A percentile compares a stretch with the other conserved stretches of the same genome.
These are phyloP conservation scores for Taxawa tesnikishii DNA, from an alignment of 2,329 filamentous ascomycete genomes.

Conservation along the genomic window DNA sequence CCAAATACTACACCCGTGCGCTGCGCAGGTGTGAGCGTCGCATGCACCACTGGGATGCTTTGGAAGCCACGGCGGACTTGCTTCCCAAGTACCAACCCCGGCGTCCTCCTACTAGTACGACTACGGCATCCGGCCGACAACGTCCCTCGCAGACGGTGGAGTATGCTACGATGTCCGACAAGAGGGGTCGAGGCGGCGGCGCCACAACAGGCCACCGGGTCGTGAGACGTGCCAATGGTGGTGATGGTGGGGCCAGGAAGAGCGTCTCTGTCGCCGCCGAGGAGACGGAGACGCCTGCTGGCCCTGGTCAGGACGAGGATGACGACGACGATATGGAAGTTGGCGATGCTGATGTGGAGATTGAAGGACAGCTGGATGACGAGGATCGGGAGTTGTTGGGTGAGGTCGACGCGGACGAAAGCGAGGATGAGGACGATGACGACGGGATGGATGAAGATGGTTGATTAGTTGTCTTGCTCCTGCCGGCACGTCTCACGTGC, in stretches of 20 bases:
- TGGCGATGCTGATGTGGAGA: slow-evolving; percentile 12
- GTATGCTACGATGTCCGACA: slow-evolving; percentile 9
- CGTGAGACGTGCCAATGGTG: neutral
- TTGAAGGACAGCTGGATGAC: slow-evolving; percentile 20
- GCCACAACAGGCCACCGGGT: neutral
- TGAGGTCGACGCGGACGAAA: slow-evolving; percentile 22
- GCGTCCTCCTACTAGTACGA: too few species aligned
- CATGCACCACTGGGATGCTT: slow-evolving; percentile 55
- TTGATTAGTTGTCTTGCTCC: too few species aligned
- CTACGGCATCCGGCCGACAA: slow-evolving; percentile 3
- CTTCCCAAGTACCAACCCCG: too few species aligned
- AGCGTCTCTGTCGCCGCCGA: slow-evolving; percentile 5
- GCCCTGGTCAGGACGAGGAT: slow-evolving; percentile 7
- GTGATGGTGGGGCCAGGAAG: neutral
- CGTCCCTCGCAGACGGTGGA: slow-evolving; percentile 10
- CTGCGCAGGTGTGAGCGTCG: slow-evolving; percentile 52
- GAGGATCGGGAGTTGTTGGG: slow-evolving; percentile 24
- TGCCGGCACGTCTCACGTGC: too few species aligned
- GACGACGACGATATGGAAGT: slow-evolving; percentile 12
- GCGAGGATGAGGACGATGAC: slow-evolving; percentile 23
- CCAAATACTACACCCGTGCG: slow-evolving; percentile 52
- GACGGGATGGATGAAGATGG: slow-evolving; percentile 20
- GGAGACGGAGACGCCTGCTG: neutral
- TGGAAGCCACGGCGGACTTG: slow-evolving; percentile 3
- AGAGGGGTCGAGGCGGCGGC: slow-evolving; percentile 2